phyloP scores from a whole-genome alignment of 2,329 filamentous ascomycete genomes.

The Nakataea oryzae region DNA sequence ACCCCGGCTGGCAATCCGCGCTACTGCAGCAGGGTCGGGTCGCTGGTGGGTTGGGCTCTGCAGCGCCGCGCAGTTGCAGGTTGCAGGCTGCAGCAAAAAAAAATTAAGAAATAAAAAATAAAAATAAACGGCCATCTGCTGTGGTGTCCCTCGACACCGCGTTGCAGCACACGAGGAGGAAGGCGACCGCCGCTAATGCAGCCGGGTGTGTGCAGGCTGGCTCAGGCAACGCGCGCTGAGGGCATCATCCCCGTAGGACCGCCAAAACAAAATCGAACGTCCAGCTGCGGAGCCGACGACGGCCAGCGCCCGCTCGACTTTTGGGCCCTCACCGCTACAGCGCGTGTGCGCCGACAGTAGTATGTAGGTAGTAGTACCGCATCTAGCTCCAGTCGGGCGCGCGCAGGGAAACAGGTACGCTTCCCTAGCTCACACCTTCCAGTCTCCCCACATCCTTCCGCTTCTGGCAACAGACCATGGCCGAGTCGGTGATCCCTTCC shows the following conservation, averaged over 20 bases:
- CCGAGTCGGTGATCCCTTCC: not conserved
- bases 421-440: not conserved
- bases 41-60: not conserved
- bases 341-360: not conserved
- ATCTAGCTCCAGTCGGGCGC: not conserved
- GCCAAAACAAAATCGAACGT: no score
- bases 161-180: not conserved
- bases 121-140: not conserved
- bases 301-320: no score
- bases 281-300: no score
- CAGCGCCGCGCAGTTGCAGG: no score
- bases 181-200: no score
- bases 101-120: no score
- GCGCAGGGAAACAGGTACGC: not conserved
- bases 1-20: not conserved
- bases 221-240: not conserved
- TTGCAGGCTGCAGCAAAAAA: not conserved
- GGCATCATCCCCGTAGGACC: no score
- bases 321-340: not conserved
- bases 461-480: not conserved
- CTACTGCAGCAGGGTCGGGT: not conserved
- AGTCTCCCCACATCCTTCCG: not conserved
- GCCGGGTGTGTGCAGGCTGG: not conserved
- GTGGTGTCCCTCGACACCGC: not conserved
- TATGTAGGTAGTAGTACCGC: no score